A percentile compares a stretch with the other conserved stretches of the same genome.
Evolutionary conservation across 2,329 filamentous ascomycete species (phyloP).

Genomic region (Penicillium brasilianum): DNA sequence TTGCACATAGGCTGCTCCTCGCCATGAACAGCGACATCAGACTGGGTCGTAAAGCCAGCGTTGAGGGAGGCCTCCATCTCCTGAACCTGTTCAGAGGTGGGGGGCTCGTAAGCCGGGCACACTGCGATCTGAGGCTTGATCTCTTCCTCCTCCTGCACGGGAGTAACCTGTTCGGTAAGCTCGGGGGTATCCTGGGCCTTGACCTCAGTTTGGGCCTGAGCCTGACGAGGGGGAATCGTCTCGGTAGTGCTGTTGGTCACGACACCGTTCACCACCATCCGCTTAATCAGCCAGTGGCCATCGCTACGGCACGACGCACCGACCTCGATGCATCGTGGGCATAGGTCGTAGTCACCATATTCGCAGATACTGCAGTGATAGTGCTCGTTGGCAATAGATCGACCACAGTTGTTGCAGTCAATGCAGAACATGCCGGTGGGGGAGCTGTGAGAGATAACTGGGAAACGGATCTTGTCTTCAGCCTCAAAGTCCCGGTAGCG

Average conservation of each 20-base stretch:
- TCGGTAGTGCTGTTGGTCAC: conserved; percentile 87
- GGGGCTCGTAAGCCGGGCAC: neutral
- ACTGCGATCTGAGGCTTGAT: conserved; percentile 7
- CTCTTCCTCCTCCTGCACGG: neutral
- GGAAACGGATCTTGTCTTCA: conserved; percentile 37
- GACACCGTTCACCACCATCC: conserved; percentile 75
- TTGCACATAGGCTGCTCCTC: conserved; percentile 60
- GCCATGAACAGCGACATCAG: conserved; percentile 25
- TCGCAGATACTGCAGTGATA: conserved; percentile 96
- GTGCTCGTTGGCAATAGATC: conserved; percentile 77
- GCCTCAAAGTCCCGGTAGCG: conserved; percentile 36
- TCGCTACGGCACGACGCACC: conserved; percentile 79
- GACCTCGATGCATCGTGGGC: conserved; percentile 74
- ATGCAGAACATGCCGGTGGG: conserved; percentile 70
- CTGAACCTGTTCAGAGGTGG: conserved; percentile 22
- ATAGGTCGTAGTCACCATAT: conserved; percentile 92
- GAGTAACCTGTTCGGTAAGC: neutral
- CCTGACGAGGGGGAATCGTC: conserved; percentile 69
- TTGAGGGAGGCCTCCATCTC: conserved; percentile 35
- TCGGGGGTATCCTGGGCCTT: neutral
- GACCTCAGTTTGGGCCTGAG: conserved; percentile 19
- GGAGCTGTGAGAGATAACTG: conserved; percentile 41
- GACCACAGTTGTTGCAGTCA: conserved; percentile 90
- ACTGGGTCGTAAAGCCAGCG: conserved; percentile 2
- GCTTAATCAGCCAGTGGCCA: conserved; percentile 94